These are phyloP conservation scores for Plectranthus barbatus DNA, from an alignment of 257 asterid species.

Conservation along the genomic window DNA sequence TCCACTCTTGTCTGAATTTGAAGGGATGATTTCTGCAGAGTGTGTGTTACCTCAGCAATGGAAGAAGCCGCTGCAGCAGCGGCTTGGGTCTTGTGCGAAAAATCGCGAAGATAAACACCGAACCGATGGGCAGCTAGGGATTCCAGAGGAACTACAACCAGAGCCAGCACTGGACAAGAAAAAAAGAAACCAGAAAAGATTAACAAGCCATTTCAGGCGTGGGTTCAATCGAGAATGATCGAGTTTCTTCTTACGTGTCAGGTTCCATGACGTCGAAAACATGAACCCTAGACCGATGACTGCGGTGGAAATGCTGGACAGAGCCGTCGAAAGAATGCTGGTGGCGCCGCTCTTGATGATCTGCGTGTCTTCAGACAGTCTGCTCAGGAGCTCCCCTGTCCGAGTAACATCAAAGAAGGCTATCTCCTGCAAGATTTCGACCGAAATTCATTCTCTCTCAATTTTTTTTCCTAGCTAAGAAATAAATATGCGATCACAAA, in stretches of 20 bases:
- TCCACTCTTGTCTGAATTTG: no score
- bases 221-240: background rate
- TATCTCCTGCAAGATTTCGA: conserved; percentile 43
- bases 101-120: conserved; percentile 64
- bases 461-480: no score
- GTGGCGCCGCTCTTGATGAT: conserved; percentile 80
- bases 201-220: background rate
- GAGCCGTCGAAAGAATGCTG: conserved; percentile 72
- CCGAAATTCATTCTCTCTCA: no score
- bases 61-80: conserved; percentile 83
- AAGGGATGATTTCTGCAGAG: background rate
- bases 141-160: conserved; percentile 62
- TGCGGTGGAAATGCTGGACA: conserved; percentile 66
- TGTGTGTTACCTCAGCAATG: conserved; percentile 53
- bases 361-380: conserved; percentile 88
- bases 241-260: conserved; percentile 28
- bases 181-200: background rate
- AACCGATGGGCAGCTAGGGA: conserved; percentile 53
- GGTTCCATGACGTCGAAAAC: conserved; percentile 72
- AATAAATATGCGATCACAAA: no score
- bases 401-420: conserved; percentile 81
- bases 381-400: conserved; percentile 79
- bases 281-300: conserved; percentile 73
- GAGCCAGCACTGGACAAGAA: conserved; percentile 50
- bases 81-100: conserved; percentile 75